phyloP scores from a whole-genome alignment of 2,329 filamentous ascomycete species.

The Stachybotrys echinatus region DNA sequence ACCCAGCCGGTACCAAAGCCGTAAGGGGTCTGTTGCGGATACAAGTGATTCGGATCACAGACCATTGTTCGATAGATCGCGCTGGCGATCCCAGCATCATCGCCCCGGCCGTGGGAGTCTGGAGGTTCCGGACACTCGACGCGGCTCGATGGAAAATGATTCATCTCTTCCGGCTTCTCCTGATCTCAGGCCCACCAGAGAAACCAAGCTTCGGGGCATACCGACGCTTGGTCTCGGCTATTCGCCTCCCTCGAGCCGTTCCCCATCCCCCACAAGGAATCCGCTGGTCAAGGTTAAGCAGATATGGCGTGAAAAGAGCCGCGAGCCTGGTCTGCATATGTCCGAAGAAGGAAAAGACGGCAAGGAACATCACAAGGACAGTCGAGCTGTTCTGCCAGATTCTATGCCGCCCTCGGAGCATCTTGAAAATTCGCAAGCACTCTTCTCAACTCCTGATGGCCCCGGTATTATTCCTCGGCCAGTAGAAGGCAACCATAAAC shows the following conservation, averaged over 20 bases:
- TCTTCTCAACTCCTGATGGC: constrained; percentile 9
- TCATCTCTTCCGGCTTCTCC: constrained; percentile 47
- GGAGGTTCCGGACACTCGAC: constrained; percentile 37
- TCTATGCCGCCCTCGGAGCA: constrained; percentile 5
- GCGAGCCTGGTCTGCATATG: constrained; percentile 30
- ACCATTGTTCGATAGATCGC: constrained; percentile 12
- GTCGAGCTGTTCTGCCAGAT: constrained; percentile 20
- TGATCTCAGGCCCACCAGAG: constrained; percentile 40
- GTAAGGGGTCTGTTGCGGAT: constrained; percentile 32
- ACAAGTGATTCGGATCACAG: constrained; percentile 34
- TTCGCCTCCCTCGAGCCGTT: constrained; percentile 58
- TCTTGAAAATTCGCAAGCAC: background rate
- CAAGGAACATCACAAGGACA: constrained; percentile 11
- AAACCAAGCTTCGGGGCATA: constrained; percentile 21
- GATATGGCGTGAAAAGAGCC: constrained; percentile 50
- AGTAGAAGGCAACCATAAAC: constrained; percentile 42
- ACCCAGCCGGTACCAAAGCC: constrained; percentile 24
- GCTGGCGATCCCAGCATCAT: constrained; percentile 13
- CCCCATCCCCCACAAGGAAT: constrained; percentile 58
- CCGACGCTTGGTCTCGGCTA: constrained; percentile 58
- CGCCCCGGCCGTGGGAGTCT: constrained; percentile 36
- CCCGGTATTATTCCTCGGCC: constrained; percentile 31
- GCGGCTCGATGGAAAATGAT: constrained; percentile 38
- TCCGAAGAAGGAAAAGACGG: constrained; percentile 26
- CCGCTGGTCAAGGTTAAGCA: constrained; percentile 50